Evolutionary conservation across 345 rosid genomes (phyloP), one percentile per base, ranked within the genome.

Genomic region (Populus alba): DNA sequence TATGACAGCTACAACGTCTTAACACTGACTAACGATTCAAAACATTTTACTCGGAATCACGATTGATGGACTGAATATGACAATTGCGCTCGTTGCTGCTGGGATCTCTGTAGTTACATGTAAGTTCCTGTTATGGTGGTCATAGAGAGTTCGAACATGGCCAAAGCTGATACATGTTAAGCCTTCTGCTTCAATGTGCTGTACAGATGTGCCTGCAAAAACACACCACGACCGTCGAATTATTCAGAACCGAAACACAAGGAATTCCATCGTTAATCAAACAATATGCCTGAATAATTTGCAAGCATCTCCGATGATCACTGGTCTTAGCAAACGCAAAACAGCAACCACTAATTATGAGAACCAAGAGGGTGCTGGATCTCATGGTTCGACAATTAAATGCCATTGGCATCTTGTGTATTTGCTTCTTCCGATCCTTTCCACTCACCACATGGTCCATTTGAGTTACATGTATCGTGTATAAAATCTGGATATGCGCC

Each of bases 131-230:
- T 55, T 77, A 69, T 95, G 99, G 66, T 89, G 85, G 68, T 84
- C 83, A 68, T 73, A 84, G 39, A 95, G 89, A 72, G 94, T 92
- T 77, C 85, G 85, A 27, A 98, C 88, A 77, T 95, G 98, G 73
- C 99, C 98, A 61, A 95, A 63, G 85, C 99, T 95, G 49, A 93
- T 70, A 84, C 88, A 95, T 27, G 99, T 91, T 76, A 92, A 89
- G 75, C 92, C 98, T 16, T 94, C 97, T 69, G 81, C 87, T 82
- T 88, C 85, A 71, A 93, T 91, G 77, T 89, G 90, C 89, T 83
- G 84, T 92, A 92, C 61, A 95, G 84, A 83, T 89, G 90, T 23
- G 83, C 88, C 98, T 93, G 82, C 79, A 68, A 33, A 77, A 77
- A 73, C 29, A 57, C 66, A 39, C 18, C 67, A 72, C 12, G 77